These are phyloP conservation scores for Phytomonas sp. DNA, from an alignment of 208 protist genomes.

Conservation along the genomic window DNA sequence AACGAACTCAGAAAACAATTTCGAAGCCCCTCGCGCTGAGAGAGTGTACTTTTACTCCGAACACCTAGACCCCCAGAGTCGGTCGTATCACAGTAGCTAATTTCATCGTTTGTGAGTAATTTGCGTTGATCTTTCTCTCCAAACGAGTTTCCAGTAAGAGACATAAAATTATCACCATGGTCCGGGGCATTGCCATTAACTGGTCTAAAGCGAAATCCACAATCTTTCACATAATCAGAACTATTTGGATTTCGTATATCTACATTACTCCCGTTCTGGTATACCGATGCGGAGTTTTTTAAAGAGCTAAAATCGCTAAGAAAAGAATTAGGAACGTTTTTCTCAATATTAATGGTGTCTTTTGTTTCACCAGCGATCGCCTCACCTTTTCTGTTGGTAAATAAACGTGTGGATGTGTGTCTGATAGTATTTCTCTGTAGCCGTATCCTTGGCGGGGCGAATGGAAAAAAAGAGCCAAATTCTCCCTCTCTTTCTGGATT, in stretches of 20 bases:
- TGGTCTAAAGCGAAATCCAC: background rate
- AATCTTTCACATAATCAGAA: background rate
- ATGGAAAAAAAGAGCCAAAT: background rate
- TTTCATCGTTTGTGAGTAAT: background rate
- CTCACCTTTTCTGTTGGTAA: background rate
- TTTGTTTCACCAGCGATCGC: constrained; percentile 6
- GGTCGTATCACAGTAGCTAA: background rate
- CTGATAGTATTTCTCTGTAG: background rate
- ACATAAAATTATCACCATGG: background rate
- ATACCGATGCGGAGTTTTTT: background rate
- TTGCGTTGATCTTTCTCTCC: background rate
- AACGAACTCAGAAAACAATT: background rate
- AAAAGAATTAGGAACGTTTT: background rate
- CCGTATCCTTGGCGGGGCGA: background rate
- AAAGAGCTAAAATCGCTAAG: background rate
- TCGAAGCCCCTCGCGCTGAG: background rate
- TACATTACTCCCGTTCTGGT: background rate
- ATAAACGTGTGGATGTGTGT: constrained; percentile 8
- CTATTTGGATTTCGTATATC: background rate
- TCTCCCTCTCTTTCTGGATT: background rate
- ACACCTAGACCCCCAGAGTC: background rate
- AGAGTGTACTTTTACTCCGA: background rate
- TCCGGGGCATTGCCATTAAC: background rate
- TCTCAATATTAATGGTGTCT: background rate
- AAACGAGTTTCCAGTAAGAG: background rate